Evolutionary conservation across 768 basidiomycete genomes (phyloP).

Genomic region (Trametes cingulata): DNA sequence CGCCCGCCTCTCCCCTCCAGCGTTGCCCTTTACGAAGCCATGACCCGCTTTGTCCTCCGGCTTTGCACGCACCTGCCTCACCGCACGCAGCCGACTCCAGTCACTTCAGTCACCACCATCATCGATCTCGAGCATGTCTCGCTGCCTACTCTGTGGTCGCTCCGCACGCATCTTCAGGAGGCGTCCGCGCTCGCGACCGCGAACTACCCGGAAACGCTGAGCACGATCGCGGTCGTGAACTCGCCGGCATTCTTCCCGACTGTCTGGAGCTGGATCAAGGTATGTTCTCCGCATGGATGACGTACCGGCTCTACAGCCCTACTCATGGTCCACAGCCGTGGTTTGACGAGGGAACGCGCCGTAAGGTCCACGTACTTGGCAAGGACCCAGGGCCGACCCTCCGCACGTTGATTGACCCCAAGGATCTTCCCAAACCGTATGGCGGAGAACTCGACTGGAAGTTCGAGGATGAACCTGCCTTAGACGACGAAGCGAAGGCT

Average conservation of each 20-base stretch:
- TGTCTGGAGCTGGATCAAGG: slow-evolving; percentile 85
- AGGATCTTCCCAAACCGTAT: slow-evolving; percentile 65
- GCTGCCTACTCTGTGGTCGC: slow-evolving; percentile 64
- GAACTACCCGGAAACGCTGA: slow-evolving; percentile 80
- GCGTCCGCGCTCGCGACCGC: slow-evolving; percentile 74
- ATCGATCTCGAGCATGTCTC: slow-evolving; percentile 71
- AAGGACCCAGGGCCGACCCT: slow-evolving; percentile 57
- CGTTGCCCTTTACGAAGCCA: slow-evolving; percentile 63
- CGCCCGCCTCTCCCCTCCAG: slow-evolving; percentile 37
- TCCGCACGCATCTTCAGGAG: slow-evolving; percentile 73
- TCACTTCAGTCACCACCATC: slow-evolving; percentile 65
- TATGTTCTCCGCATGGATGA: slow-evolving; percentile 25
- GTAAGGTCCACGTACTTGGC: slow-evolving; percentile 76
- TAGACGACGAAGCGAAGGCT: slow-evolving; percentile 56
- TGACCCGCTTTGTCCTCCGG: slow-evolving; percentile 64
- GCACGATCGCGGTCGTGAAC: slow-evolving; percentile 70
- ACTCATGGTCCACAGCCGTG: slow-evolving; percentile 47
- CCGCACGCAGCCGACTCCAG: slow-evolving; percentile 47
- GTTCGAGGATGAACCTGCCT: slow-evolving; percentile 63
- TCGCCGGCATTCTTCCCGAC: slow-evolving; percentile 82
- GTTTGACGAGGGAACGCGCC: slow-evolving; percentile 79
- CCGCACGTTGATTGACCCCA: slow-evolving; percentile 46
- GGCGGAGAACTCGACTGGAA: slow-evolving; percentile 76
- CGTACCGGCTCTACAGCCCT: background rate
- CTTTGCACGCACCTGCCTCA: slow-evolving; percentile 65